phyloP scores from a whole-genome alignment of 192 early-diverging fungal species.

The Spizellomyces punctatus region DNA sequence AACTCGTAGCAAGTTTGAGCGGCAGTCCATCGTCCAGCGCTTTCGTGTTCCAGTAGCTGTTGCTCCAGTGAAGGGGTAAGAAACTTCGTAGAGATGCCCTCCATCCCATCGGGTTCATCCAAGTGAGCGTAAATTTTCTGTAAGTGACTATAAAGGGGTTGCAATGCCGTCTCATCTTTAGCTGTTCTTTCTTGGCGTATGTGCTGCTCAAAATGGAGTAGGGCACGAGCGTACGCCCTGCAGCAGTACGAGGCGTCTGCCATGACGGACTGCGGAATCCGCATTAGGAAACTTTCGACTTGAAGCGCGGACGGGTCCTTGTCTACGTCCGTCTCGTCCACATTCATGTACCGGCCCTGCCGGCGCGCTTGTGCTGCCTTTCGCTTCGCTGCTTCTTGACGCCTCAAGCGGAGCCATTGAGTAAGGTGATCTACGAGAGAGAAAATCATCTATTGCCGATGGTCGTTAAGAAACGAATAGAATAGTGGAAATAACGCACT shows the following conservation, averaged over 20 bases:
- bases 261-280: slow-evolving; percentile 65
- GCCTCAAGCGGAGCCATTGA: slow-evolving; percentile 42
- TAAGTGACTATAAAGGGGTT: slow-evolving; percentile 52
- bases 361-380: slow-evolving; percentile 27
- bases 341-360: slow-evolving; percentile 18
- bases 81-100: slow-evolving; percentile 60
- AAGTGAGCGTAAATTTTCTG: slow-evolving; percentile 68
- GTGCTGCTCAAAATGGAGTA: slow-evolving; percentile 72
- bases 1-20: slow-evolving; percentile 71
- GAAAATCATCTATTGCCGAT: slow-evolving; percentile 44
- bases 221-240: slow-evolving; percentile 67
- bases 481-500: slow-evolving; percentile 14
- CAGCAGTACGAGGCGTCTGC: slow-evolving; percentile 62
- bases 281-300: slow-evolving; percentile 53
- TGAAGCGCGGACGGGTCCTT: slow-evolving; percentile 28
- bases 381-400: slow-evolving; percentile 27
- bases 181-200: slow-evolving; percentile 44
- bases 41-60: slow-evolving; percentile 66
- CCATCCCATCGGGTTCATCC: slow-evolving; percentile 72
- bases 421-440: slow-evolving; percentile 60
- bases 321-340: slow-evolving; percentile 28
- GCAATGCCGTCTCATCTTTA: slow-evolving; percentile 24
- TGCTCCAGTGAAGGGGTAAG: slow-evolving; percentile 59
- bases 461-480: not conserved
- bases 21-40: slow-evolving; percentile 62